Evolutionary conservation across 78 protist genomes (phyloP).

Genomic region (Emiliania huxleyi): DNA sequence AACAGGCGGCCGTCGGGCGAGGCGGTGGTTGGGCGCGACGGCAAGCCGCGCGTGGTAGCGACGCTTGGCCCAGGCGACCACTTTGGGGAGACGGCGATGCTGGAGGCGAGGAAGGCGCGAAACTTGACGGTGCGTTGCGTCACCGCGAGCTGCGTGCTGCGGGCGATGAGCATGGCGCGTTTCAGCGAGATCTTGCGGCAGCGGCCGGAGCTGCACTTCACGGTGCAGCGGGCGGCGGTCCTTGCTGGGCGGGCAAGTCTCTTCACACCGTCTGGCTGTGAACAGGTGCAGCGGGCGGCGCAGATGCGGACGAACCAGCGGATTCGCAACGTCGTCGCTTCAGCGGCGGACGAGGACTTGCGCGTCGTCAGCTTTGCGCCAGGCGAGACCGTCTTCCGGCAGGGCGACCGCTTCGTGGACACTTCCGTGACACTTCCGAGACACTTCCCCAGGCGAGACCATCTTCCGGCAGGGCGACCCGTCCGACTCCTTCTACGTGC

Average conservation of each 20-base stretch:
- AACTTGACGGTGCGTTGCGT: not conserved
- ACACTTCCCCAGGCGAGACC: not conserved
- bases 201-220: not conserved
- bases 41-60: not conserved
- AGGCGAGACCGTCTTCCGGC: not conserved
- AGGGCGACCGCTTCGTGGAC: not conserved
- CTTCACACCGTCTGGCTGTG: too few species aligned
- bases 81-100: conserved; percentile 16
- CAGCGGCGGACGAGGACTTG: not conserved
- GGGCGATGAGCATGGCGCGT: not conserved
- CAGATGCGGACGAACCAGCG: not conserved
- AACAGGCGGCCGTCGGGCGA: too few species aligned
- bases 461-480: not conserved
- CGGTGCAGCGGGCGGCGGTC: not conserved
- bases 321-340: not conserved
- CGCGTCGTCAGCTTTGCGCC: not conserved
- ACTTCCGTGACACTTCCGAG: not conserved
- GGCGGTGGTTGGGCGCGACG: not conserved
- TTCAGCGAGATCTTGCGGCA: not conserved
- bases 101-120: not conserved
- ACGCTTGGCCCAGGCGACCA: not conserved
- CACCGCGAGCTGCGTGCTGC: not conserved
- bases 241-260: too few species aligned
- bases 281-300: not conserved
- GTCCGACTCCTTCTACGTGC: not conserved